Evolutionary conservation across 2,329 filamentous ascomycete species (phyloP).

Genomic region (Pseudopithomyces maydicus): DNA sequence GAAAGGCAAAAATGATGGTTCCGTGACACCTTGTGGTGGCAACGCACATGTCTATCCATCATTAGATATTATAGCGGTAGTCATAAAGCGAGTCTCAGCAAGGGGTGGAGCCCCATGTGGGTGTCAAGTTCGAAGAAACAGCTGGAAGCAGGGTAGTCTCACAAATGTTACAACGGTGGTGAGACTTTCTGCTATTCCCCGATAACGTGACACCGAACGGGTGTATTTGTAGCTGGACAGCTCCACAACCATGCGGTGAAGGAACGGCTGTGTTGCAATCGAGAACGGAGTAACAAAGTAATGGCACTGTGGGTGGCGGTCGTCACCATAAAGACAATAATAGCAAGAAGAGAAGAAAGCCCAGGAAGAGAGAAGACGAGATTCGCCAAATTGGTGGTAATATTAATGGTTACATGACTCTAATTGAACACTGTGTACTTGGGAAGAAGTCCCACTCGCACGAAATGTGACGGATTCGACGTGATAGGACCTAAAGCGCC

Average conservation of each 20-base stretch:
- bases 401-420: not conserved
- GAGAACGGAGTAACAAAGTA: not conserved
- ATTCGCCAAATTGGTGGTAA: not conserved
- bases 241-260: not conserved
- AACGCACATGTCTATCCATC: too few relatives aligned
- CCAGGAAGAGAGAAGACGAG: too few relatives aligned
- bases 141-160: slow-evolving; percentile 3
- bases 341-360: not conserved
- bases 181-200: slow-evolving; percentile 6
- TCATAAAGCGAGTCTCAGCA: not conserved
- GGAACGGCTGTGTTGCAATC: not conserved
- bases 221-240: not conserved
- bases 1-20: too few relatives aligned
- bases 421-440: not conserved
- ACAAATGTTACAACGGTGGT: slow-evolving; percentile 10
- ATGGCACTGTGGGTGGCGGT: not conserved
- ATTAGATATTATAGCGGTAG: too few relatives aligned
- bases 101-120: not conserved
- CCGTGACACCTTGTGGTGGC: too few relatives aligned
- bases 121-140: not conserved
- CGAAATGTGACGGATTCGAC: not conserved
- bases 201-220: not conserved
- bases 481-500: not conserved
- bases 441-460: not conserved
- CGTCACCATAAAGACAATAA: not conserved